Evolutionary conservation across 2,329 filamentous ascomycete genomes (phyloP).

Genomic region (Verticillium isaacii): DNA sequence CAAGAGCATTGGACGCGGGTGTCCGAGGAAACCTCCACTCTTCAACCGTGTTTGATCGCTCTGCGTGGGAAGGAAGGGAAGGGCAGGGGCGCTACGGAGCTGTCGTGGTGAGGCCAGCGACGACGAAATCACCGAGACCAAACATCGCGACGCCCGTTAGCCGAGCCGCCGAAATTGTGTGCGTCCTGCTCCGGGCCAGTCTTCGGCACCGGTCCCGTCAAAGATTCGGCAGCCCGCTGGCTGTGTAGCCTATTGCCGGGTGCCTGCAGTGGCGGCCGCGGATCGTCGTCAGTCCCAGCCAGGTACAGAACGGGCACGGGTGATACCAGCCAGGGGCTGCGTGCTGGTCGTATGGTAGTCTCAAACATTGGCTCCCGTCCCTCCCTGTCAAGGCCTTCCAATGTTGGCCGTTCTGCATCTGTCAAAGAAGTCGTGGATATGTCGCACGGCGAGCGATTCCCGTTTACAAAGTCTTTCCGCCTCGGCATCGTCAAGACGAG

Average conservation of each 20-base stretch:
- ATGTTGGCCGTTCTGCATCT: background rate
- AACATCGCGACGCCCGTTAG: background rate
- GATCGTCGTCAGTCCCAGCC: background rate
- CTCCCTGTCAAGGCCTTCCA: background rate
- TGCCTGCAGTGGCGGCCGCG: constrained; percentile 4
- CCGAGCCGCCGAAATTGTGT: constrained; percentile 2
- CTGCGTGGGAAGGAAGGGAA: background rate
- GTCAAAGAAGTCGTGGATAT: background rate
- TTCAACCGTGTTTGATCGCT: background rate
- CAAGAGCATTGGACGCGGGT: background rate
- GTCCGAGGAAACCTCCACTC: background rate
- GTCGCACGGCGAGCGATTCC: background rate
- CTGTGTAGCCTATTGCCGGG: background rate
- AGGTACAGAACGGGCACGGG: background rate
- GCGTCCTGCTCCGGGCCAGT: background rate
- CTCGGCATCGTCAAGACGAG: background rate
- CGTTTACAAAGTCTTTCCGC: background rate
- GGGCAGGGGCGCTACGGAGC: background rate
- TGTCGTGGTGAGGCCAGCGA: background rate
- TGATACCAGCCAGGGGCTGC: background rate
- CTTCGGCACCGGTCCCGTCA: background rate
- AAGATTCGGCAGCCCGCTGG: background rate
- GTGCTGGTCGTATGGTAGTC: background rate
- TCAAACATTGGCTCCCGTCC: background rate
- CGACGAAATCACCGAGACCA: background rate